Evolutionary conservation across 805 yeast species (phyloP).

Genomic region (Starmerella floris): DNA sequence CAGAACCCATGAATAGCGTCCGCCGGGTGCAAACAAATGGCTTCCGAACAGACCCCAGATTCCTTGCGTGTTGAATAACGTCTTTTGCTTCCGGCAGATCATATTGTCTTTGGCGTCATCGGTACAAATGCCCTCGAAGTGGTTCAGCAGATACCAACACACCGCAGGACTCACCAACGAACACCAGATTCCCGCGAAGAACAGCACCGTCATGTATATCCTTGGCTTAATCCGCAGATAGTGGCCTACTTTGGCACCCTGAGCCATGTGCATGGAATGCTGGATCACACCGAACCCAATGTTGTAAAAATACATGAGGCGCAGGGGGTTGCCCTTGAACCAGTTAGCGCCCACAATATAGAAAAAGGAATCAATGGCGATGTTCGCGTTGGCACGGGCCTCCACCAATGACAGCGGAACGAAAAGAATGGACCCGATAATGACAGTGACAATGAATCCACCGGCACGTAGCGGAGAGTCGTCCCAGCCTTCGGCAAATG

Average conservation of each 20-base stretch:
- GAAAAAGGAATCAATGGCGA: slow-evolving; percentile 50
- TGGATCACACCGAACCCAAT: slow-evolving; percentile 42
- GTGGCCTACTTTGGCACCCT: slow-evolving; percentile 41
- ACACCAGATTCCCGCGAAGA: slow-evolving; percentile 32
- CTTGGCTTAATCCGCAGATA: slow-evolving; percentile 53
- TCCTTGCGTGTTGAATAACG: slow-evolving; percentile 40
- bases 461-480: slow-evolving; percentile 37
- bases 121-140: slow-evolving; percentile 34
- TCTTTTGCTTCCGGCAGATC: slow-evolving; percentile 39
- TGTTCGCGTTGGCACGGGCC: slow-evolving; percentile 47
- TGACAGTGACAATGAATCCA: slow-evolving; percentile 34
- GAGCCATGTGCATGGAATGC: slow-evolving; percentile 39
- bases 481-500: slow-evolving; percentile 25
- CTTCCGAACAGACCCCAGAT: slow-evolving; percentile 54
- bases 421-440: slow-evolving; percentile 42
- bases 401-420: slow-evolving; percentile 53
- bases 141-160: slow-evolving; percentile 33
- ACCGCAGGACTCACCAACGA: slow-evolving; percentile 33
- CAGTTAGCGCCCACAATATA: slow-evolving; percentile 36
- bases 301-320: slow-evolving; percentile 45
- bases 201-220: slow-evolving; percentile 41
- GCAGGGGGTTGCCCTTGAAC: slow-evolving; percentile 37
- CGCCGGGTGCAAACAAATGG: slow-evolving; percentile 46
- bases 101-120: slow-evolving; percentile 44
- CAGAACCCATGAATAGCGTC: slow-evolving; percentile 43